Conservation (phyloP, 2,329 filamentous ascomycete species). For the Raffaelea arxii region DNA sequence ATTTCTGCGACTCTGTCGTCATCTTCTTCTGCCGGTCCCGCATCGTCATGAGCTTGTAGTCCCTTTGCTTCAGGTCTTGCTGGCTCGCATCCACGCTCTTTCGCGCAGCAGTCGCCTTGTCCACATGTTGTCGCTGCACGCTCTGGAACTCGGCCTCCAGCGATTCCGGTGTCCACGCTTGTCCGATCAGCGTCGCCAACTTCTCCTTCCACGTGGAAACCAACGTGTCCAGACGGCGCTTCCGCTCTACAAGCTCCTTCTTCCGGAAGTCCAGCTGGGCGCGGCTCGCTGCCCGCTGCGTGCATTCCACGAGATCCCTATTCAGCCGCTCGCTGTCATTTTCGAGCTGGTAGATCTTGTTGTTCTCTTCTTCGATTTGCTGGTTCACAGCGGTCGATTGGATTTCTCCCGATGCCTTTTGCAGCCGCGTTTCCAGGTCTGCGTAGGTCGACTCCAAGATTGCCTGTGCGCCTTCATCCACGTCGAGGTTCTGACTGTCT, state of each 20-base stretch:
- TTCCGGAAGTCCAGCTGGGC: slow-evolving; percentile 77
- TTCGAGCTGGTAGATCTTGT: slow-evolving; percentile 59
- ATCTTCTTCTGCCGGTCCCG: slow-evolving; percentile 57
- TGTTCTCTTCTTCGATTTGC: slow-evolving; percentile 57
- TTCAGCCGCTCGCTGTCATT: slow-evolving; percentile 62
- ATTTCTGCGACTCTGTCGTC: slow-evolving; percentile 49
- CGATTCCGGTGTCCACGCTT: slow-evolving; percentile 57
- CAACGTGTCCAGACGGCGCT: slow-evolving; percentile 69
- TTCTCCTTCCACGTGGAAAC: slow-evolving; percentile 63
- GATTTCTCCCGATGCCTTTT: slow-evolving; percentile 52
- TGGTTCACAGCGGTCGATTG: slow-evolving; percentile 58
- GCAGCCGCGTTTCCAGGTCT: slow-evolving; percentile 56
- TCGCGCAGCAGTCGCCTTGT: slow-evolving; percentile 53
- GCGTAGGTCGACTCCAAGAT: slow-evolving; percentile 64
- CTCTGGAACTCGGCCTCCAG: slow-evolving; percentile 64
- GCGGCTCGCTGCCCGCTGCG: slow-evolving; percentile 68
- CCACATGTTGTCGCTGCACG: slow-evolving; percentile 46
- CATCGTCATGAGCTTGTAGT: slow-evolving; percentile 58
- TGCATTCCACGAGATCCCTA: slow-evolving; percentile 75
- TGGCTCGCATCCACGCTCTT: slow-evolving; percentile 59
- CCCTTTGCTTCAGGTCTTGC: slow-evolving; percentile 66
- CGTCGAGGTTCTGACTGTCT: slow-evolving; percentile 60
- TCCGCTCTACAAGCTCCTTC: slow-evolving; percentile 66
- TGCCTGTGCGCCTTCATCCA: slow-evolving; percentile 79
- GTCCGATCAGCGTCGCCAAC: slow-evolving; percentile 54